These are phyloP conservation scores for Circinella umbellata DNA, from an alignment of 371 early-diverging fungal species.

Conservation along the genomic window DNA sequence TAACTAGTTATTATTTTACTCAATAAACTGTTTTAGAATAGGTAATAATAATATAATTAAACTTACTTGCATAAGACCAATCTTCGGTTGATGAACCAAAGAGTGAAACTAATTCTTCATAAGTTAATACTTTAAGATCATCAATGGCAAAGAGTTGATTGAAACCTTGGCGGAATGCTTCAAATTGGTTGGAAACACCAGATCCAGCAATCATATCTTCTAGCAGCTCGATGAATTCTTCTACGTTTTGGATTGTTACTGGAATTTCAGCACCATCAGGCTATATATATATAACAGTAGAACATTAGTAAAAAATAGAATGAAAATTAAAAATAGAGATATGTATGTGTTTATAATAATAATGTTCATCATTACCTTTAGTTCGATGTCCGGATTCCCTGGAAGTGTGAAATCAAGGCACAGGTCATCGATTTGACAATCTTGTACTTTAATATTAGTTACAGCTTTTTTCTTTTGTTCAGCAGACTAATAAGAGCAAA, in stretches of 20 bases:
- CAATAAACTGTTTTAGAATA: too few species aligned
- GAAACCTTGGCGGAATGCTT: conserved; percentile 85
- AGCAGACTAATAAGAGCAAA: conserved; percentile 23
- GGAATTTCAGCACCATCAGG: conserved; percentile 64
- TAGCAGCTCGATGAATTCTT: conserved; percentile 73
- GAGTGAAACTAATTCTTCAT: conserved; percentile 74
- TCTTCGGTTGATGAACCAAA: conserved; percentile 76
- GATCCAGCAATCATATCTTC: conserved; percentile 69
- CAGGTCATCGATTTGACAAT: conserved; percentile 64
- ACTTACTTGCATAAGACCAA: conserved; percentile 77
- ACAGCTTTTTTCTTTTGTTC: conserved; percentile 40
- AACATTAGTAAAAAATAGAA: neutral
- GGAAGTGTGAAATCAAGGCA: conserved; percentile 87
- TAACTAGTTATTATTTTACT: too few species aligned
- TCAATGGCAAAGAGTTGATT: conserved; percentile 75
- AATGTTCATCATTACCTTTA: conserved; percentile 48
- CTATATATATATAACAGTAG: conserved; percentile 15
- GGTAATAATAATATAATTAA: neutral
- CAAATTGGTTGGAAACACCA: conserved; percentile 78
- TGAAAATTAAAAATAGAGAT: neutral
- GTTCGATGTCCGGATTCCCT: conserved; percentile 68
- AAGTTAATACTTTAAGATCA: conserved; percentile 69
- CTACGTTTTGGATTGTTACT: conserved; percentile 78
- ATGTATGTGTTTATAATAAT: neutral
- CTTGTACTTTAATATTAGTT: conserved; percentile 54